A percentile compares a stretch with the other conserved stretches of the same genome.
These are phyloP conservation scores for Parastagonospora nodorum DNA, from an alignment of 2,329 filamentous ascomycete species.

Conservation along the genomic window DNA sequence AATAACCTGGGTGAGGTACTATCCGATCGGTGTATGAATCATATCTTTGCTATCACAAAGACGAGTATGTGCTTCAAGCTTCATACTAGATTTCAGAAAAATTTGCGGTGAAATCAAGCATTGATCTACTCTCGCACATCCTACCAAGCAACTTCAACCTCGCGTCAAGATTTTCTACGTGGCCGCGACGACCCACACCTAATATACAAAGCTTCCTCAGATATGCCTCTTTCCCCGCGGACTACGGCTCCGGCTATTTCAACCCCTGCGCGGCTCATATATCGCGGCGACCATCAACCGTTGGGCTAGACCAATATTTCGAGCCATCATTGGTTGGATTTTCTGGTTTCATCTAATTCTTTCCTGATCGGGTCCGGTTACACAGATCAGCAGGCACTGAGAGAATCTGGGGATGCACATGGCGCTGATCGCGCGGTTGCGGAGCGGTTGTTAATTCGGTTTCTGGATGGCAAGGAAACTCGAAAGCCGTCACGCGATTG, in stretches of 20 bases:
- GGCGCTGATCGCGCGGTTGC: background rate
- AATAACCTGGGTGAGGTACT: no score
- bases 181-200: constrained; percentile 12
- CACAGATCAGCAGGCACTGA: constrained; percentile 9
- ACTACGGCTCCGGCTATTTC: constrained; percentile 26
- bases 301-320: constrained; percentile 13
- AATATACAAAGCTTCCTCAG: constrained; percentile 12
- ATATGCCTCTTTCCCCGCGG: constrained; percentile 18
- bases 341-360: constrained; percentile 4
- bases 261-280: constrained; percentile 33
- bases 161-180: constrained; percentile 5
- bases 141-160: constrained; percentile 10
- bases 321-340: constrained; percentile 1
- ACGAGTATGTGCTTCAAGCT: background rate
- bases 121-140: constrained; percentile 3
- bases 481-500: constrained; percentile 10
- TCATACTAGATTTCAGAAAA: background rate
- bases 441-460: constrained; percentile 3
- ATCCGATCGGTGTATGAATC: background rate
- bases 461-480: constrained; percentile 9
- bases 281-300: constrained; percentile 25
- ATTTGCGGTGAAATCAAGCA: background rate
- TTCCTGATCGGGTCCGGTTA: constrained; percentile 9
- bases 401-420: constrained; percentile 16
- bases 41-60: background rate